Evolutionary conservation across 306 rosid species (phyloP).

Genomic region (Arachis stenosperma): DNA sequence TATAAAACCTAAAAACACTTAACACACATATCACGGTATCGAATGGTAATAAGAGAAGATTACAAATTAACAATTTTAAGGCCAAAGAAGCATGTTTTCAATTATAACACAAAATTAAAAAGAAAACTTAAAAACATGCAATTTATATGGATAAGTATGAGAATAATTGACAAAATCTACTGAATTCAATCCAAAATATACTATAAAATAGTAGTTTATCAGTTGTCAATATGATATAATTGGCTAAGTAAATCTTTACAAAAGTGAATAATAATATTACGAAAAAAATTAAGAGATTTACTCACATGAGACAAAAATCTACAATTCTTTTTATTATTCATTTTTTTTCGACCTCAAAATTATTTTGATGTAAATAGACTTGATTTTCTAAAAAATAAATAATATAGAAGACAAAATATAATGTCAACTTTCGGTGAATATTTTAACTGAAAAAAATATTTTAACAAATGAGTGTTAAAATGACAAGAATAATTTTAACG

Average conservation of each 20-base stretch:
- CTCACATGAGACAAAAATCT: background rate
- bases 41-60: no score
- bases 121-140: no score
- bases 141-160: no score
- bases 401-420: background rate
- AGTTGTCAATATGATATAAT: background rate
- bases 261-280: background rate
- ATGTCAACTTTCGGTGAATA: background rate
- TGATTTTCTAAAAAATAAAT: conserved; percentile 2
- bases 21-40: no score
- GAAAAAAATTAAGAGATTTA: background rate
- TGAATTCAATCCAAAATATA: no score
- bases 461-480: background rate
- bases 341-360: background rate
- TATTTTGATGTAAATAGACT: background rate
- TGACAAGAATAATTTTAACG: background rate
- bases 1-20: no score
- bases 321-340: background rate
- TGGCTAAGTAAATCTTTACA: background rate
- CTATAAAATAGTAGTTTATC: no score
- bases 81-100: no score
- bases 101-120: no score
- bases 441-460: background rate
- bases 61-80: no score
- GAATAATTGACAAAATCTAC: no score